Base-by-base conservation (phyloP, 306 rosid genomes). In the Alnus rubra region DNA sequence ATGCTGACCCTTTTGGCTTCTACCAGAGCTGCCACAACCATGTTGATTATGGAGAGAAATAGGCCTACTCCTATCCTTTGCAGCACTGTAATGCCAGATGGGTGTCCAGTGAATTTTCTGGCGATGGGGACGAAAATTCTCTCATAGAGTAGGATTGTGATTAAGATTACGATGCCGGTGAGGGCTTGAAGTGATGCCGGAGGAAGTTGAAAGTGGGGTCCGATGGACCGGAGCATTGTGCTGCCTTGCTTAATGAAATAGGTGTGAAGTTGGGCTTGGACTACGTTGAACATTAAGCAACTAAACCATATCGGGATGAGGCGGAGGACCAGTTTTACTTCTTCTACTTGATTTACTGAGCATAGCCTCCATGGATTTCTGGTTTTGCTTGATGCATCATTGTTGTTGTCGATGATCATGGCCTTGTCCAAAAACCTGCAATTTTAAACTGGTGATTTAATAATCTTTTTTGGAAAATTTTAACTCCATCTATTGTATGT, bases 291-390 rank as follows among this genome's bases (percentile, higher is more conserved):
- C 89, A 91, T 91, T 11, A 93, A 23, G 28, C 28, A 23, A 23
- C 28, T 23, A 23, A 23, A 23, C 28, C 28, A 23, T 23, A 23
- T 23, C 28, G 28, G 28, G 28, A 23, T 23, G 28, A 23, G 28
- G 28, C 28, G 28, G 28, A 23, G 28, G 28, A 23, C 28, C 28
- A 23, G 0, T 0, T 23, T 23, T 23, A 23, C 28, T 23, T 23
- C 28, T 23, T 23, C 28, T 23, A 23, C 28, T 23, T 23, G 28
- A 23, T 23, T 23, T 23, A 23, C 28, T 23, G 28, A 5, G 85
- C 98, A 91, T 62, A 91, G 65, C 60, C 97, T 92, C 95, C 98
- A 93, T 1, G 88, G 98, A 2, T 91, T 81, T 68, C 87, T 85
- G 5, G 71, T 69, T 58, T 87, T 87, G 50, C 78, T 88, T 64